A percentile compares a stretch with the other conserved stretches of the same genome.
Conservation (phyloP, 2,329 filamentous ascomycete species). For the Diaporthe vexans region DNA sequence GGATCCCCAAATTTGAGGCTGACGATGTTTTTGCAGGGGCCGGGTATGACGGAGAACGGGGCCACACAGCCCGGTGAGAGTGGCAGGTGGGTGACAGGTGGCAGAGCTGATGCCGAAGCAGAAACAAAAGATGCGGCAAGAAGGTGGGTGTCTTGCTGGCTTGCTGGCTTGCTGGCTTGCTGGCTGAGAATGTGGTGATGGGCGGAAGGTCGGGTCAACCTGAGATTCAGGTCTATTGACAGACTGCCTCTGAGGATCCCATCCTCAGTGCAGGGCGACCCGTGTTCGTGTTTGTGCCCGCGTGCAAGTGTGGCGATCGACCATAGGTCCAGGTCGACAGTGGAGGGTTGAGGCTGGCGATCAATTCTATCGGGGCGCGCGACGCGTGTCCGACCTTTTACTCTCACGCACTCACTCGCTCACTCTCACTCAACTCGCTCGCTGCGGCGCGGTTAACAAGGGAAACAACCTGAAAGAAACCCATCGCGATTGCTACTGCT, state of each 20-base stretch:
- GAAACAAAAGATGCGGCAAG: neutral
- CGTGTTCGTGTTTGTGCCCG: conserved; percentile 24
- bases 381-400: conserved; percentile 20
- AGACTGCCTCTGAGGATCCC: conserved; percentile 13
- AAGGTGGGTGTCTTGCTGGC: neutral
- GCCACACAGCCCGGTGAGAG: neutral
- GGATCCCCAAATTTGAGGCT: conserved; percentile 22
- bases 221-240: conserved; percentile 20
- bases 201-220: conserved; percentile 11
- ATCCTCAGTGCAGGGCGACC: conserved; percentile 31
- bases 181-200: conserved; percentile 14
- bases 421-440: conserved; percentile 19
- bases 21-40: conserved; percentile 32
- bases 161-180: neutral
- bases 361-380: conserved; percentile 16
- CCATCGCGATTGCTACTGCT: conserved; percentile 36
- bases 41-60: neutral
- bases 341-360: neutral
- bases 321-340: neutral
- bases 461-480: conserved; percentile 36
- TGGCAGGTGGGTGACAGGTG: neutral
- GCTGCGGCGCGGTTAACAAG: conserved; percentile 29
- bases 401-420: conserved; percentile 16
- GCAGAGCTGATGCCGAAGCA: neutral
- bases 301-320: conserved; percentile 8